Evolutionary conservation across 1,139 yeast genomes (phyloP), one percentile per base, ranked within the genome.

Genomic region (Blastobotrys apis): DNA sequence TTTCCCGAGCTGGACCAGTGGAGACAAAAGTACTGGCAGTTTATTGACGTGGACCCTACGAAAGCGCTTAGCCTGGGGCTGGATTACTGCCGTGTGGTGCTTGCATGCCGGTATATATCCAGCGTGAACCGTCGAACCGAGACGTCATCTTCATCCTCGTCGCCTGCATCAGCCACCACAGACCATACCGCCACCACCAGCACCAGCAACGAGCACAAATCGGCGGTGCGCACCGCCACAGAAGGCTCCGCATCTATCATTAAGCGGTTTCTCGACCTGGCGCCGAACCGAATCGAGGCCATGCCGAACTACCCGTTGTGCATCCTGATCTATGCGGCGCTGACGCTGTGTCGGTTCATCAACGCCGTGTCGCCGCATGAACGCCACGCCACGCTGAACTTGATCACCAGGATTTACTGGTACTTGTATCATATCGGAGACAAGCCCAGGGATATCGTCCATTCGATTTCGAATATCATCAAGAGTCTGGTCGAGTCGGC

Each of bases 371-470:
- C 39, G 20, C 40, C 59, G 16, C n/a, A n/a, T n/a, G 49, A 49
- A 33, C 39, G 48, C 8, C 46, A 43, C 16, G 53, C 46, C 16
- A 45, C 52, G 1, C 51, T 76, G 32, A 72, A 66, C 46, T 55
- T 74, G 17, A 74, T 78, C 37, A 69, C 78, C 0, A 65, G 67
- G 45, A 70, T 73, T 5, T 77, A 76, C 52, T 77, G 80, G 80
- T 77, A 74, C 51, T 57, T 77, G 48, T 74, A 73, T 48, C 71
- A 74, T 25, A 70, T 74, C 47, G 80, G 80, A 2, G 78, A 74
- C 49, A 69, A 69, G 47, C 66, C 69, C 50, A 74, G 75, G 49
- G 80, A 75, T 54, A 77, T 77, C 4, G 75, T 79, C 0, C 77
- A 73, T 47, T 73, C 78, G 3, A 76, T 77, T 34, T 79, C 80